Percentiles rank a stretch among this genome's conserved stretches.
Evolutionary conservation across 129 eudicot species (phyloP).

Genomic region (Helichrysum umbraculigerum): DNA sequence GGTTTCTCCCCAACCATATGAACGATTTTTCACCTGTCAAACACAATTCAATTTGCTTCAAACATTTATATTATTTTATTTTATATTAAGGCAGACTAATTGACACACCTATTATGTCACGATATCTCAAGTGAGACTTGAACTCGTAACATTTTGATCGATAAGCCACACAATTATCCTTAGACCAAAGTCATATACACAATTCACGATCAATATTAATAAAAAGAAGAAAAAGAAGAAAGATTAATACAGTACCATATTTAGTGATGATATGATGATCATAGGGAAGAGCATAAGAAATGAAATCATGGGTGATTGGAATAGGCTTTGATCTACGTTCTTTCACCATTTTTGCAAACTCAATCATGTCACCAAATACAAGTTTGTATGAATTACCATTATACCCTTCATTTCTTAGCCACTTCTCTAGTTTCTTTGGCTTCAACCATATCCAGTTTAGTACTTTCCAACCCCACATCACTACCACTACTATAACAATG

Average conservation of each 20-base stretch:
- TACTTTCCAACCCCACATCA: slow-evolving; percentile 32
- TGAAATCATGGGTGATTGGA: slow-evolving; percentile 33
- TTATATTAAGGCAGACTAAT: too few species aligned
- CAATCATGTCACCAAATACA: slow-evolving; percentile 35
- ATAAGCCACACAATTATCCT: not conserved
- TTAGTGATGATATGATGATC: slow-evolving; percentile 28
- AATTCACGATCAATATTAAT: too few species aligned
- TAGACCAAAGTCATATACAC: too few species aligned
- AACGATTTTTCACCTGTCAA: slow-evolving; percentile 49
- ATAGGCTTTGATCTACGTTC: slow-evolving; percentile 26
- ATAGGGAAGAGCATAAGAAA: slow-evolving; percentile 32
- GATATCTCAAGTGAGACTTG: too few species aligned
- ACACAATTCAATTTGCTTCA: not conserved
- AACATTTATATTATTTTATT: not conserved
- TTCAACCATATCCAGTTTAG: slow-evolving; percentile 32
- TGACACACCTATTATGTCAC: not conserved
- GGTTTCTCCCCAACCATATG: slow-evolving; percentile 52
- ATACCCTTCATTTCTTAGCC: slow-evolving; percentile 33
- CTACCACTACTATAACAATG: slow-evolving; percentile 14
- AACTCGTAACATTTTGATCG: too few species aligned
- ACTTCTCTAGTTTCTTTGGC: slow-evolving; percentile 35
- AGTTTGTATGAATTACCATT: slow-evolving; percentile 33
- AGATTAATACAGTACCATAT: slow-evolving; percentile 29
- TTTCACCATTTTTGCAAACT: slow-evolving; percentile 5
- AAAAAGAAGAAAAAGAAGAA: not conserved